Base-by-base conservation (phyloP, 306 rosid genomes). In the Potentilla sterilis region DNA sequence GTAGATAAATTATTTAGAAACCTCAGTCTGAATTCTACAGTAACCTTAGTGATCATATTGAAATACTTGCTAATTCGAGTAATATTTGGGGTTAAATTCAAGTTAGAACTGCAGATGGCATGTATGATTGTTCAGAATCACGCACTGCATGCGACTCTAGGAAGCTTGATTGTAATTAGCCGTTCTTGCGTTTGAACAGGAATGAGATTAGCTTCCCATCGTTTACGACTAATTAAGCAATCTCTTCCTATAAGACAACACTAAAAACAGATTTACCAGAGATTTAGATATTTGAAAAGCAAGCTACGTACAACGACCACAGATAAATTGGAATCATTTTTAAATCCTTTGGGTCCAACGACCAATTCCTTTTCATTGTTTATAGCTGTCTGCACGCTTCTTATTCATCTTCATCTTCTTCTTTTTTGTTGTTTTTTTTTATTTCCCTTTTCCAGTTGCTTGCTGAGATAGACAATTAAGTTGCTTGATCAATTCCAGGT, bases 231-330 rank as follows among this genome's bases (percentile, higher is more conserved):
- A 0, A 37, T 18, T 37, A 37, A 15, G 68, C 10, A 63, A 8
- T 37, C 43, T 34, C 21, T n/a, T 72, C 38, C 5, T 55, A 40
- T 9, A 72, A 55, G 52, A 72, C 76, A 72, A 40, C 49, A 32
- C 66, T 13, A 55, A 72, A 72, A 72, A 35, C 76, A 55, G 58
- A 72, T 54, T 54, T 14, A 72, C 64, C 37, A 14, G 6, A 21
- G 34, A 71, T 71, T 71, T 49, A 38, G 51, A 38, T 72, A 37
- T 70, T 70, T 35, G 22, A 55, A 54, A 59, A 72, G 8, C 8
- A 38, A 37, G 37, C 18, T 5, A 54, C 28, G 28, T 28, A 28
- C 28, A 1, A 28, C 21, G 14, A 52, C 9, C 47, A 51, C n/a
- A 34, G 63, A 19, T 34, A 35, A 6, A 11, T 2, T 19, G 11